These are phyloP conservation scores for Cardamine chenopodiifolia DNA, from an alignment of 345 rosid species.

Conservation along the genomic window DNA sequence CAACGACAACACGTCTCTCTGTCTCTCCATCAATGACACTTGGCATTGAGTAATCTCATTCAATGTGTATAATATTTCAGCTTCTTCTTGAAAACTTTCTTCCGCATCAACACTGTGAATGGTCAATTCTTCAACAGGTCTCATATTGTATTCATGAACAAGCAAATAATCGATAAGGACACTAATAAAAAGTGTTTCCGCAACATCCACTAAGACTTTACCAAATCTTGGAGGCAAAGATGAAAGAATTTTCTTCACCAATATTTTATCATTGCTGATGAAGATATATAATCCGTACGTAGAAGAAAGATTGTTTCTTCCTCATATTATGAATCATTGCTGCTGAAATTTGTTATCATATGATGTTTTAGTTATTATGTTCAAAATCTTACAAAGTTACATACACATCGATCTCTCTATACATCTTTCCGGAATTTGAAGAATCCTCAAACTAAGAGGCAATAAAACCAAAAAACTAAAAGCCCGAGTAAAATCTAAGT, in stretches of 20 bases:
- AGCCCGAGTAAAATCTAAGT: too few relatives aligned
- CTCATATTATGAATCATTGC: background rate
- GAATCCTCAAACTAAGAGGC: too few relatives aligned
- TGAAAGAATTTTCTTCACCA: constrained; percentile 25
- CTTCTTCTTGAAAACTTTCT: background rate
- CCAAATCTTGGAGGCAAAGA: constrained; percentile 23
- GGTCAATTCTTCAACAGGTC: background rate
- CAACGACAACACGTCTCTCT: constrained; percentile 6
- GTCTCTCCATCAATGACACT: background rate
- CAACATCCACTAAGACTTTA: background rate
- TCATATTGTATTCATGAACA: constrained; percentile 35
- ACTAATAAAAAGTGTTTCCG: constrained; percentile 10
- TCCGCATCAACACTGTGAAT: background rate
- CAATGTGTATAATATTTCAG: constrained; percentile 11
- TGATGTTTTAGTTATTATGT: background rate
- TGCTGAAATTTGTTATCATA: background rate
- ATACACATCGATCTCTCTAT: background rate
- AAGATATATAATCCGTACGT: too few relatives aligned
- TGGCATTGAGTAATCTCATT: constrained; percentile 15
- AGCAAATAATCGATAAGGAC: constrained; percentile 19
- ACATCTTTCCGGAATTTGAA: too few relatives aligned
- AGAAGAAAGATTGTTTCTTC: too few relatives aligned
- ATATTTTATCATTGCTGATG: background rate
- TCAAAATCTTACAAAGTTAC: background rate
- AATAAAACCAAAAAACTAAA: too few relatives aligned